Evolutionary conservation across 805 yeast species (phyloP).

Genomic region (Ogataea naganishii): DNA sequence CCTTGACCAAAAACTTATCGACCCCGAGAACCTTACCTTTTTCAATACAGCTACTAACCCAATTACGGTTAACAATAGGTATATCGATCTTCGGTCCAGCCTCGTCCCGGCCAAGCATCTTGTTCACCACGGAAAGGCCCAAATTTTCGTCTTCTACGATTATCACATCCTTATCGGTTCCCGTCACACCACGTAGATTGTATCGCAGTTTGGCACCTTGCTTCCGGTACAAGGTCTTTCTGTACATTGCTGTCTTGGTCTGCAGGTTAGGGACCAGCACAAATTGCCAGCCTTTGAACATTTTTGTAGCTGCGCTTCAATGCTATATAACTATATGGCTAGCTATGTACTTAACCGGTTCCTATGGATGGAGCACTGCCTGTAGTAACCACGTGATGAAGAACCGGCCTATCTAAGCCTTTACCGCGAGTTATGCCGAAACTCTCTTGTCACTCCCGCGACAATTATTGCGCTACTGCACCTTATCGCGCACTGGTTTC

Average conservation of each 20-base stretch:
- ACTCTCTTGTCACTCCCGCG: no score
- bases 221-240: constrained; percentile 14
- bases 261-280: constrained; percentile 12
- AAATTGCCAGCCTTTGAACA: constrained; percentile 10
- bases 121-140: no score
- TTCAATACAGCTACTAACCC: constrained; percentile 6
- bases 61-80: constrained; percentile 4
- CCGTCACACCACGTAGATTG: constrained; percentile 1
- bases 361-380: no score
- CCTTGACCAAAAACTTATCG: neutral
- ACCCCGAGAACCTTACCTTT: constrained; percentile 2
- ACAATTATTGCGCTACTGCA: no score
- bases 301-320: constrained; percentile 1
- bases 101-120: neutral
- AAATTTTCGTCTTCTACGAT: no score
- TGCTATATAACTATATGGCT: no score
- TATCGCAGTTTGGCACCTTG: constrained; percentile 18
- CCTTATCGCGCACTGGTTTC: no score
- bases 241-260: constrained; percentile 8
- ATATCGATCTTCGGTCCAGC: neutral
- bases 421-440: no score
- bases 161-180: no score
- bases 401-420: no score
- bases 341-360: no score
- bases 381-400: no score